Evolutionary conservation across 2,329 filamentous ascomycete species (phyloP).

Genomic region (Nemania diffusa): DNA sequence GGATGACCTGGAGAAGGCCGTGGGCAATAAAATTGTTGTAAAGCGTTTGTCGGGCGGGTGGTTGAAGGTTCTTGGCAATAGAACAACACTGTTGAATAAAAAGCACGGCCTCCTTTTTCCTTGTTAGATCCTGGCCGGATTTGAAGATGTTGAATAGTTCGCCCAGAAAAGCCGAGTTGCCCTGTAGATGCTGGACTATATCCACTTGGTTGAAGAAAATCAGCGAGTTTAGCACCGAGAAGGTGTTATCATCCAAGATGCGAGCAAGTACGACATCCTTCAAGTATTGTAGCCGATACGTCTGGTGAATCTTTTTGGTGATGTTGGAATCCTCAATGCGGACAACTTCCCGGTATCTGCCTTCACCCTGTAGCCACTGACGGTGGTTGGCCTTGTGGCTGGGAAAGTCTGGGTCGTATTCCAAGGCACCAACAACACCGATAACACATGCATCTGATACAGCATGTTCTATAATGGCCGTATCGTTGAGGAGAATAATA

Average conservation of each 20-base stretch:
- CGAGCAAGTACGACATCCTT: slow-evolving; percentile 98
- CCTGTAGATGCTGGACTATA: slow-evolving; percentile 94
- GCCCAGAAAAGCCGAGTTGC: slow-evolving; percentile 78
- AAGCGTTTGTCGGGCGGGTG: slow-evolving; percentile 79
- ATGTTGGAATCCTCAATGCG: slow-evolving; percentile 85
- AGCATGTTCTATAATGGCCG: slow-evolving; percentile 90
- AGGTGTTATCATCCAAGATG: slow-evolving; percentile 96
- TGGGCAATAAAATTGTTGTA: slow-evolving; percentile 91
- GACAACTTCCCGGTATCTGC: slow-evolving; percentile 95
- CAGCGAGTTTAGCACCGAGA: slow-evolving; percentile 94
- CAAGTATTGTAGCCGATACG: slow-evolving; percentile 93
- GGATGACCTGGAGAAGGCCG: slow-evolving; percentile 88
- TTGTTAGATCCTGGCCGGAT: slow-evolving; percentile 71
- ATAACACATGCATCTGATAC: slow-evolving; percentile 90
- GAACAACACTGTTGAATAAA: slow-evolving; percentile 97
- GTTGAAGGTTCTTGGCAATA: slow-evolving; percentile 94
- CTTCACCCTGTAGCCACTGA: slow-evolving; percentile 88
- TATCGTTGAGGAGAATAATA: slow-evolving; percentile 94
- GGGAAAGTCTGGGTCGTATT: slow-evolving; percentile 98
- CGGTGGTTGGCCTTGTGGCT: slow-evolving; percentile 97
- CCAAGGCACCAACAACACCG: slow-evolving; percentile 92
- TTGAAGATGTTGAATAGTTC: slow-evolving; percentile 90
- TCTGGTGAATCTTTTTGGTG: slow-evolving; percentile 92
- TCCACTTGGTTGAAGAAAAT: slow-evolving; percentile 99
- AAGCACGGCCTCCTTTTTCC: slow-evolving; percentile 92